A percentile compares a stretch with the other conserved stretches of the same genome.
These are phyloP conservation scores for Leonotis leonurus DNA, from an alignment of 257 asterid species.

Conservation along the genomic window DNA sequence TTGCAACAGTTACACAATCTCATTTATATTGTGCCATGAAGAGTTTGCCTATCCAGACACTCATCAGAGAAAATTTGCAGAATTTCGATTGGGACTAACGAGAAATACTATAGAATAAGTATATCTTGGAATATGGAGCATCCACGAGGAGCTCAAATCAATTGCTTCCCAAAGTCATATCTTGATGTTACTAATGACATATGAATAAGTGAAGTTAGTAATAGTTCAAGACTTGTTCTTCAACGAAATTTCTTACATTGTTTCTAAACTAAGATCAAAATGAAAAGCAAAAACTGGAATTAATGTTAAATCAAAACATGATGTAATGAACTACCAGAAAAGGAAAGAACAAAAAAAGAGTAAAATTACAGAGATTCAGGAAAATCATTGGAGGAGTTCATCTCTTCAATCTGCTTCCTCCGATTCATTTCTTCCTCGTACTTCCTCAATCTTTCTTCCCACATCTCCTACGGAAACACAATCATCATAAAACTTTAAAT, in stretches of 20 bases:
- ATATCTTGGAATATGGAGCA: too few species aligned
- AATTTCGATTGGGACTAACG: too few species aligned
- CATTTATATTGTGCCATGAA: conserved; percentile 13
- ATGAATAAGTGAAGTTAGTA: too few species aligned
- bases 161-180: too few species aligned
- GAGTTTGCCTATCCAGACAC: too few species aligned
- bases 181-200: too few species aligned
- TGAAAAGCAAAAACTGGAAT: background rate
- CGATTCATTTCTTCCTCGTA: conserved; percentile 75
- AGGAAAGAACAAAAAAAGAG: background rate
- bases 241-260: background rate
- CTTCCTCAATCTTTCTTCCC: conserved; percentile 73
- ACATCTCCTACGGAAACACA: conserved; percentile 52
- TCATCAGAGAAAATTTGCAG: too few species aligned
- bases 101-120: too few species aligned
- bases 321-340: background rate
- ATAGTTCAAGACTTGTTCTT: background rate
- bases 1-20: conserved; percentile 16
- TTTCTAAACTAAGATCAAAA: background rate
- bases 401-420: conserved; percentile 32
- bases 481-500: too few species aligned
- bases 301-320: background rate
- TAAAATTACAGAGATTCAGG: conserved; percentile 35
- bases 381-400: conserved; percentile 29
- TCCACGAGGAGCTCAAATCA: too few species aligned